Evolutionary conservation across 306 rosid genomes (phyloP).

Genomic region (Trifolium fragiferum): DNA sequence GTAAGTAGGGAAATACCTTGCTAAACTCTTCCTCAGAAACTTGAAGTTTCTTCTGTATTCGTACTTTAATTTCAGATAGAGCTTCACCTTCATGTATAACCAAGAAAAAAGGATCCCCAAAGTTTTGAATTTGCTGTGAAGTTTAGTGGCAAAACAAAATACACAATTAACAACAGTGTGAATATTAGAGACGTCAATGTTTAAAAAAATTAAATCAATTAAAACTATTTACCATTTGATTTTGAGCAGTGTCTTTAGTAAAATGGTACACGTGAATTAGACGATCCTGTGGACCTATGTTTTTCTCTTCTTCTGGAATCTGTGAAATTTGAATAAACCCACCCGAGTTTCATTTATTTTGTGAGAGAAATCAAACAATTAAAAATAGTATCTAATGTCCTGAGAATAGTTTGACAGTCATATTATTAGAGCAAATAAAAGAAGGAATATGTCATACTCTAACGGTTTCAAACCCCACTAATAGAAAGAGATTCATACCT

Average conservation of each 20-base stretch:
- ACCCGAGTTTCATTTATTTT: slow-evolving; percentile 5
- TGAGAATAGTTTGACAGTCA: not conserved
- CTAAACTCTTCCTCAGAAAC: slow-evolving; percentile 82
- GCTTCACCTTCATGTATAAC: slow-evolving; percentile 86
- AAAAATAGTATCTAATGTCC: not conserved
- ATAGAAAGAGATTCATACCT: slow-evolving; percentile 54
- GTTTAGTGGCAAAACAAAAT: slow-evolving; percentile 28
- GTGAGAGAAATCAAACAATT: not conserved
- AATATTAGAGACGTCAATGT: slow-evolving; percentile 1
- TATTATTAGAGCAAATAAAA: slow-evolving; percentile 25
- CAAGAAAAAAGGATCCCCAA: slow-evolving; percentile 88
- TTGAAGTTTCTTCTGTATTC: slow-evolving; percentile 77
- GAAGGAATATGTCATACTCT: slow-evolving; percentile 18
- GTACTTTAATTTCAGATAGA: slow-evolving; percentile 68
- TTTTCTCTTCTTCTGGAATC: slow-evolving; percentile 88
- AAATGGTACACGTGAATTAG: slow-evolving; percentile 84
- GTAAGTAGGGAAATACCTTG: slow-evolving; percentile 55
- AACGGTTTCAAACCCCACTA: slow-evolving; percentile 18
- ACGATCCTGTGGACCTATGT: slow-evolving; percentile 72
- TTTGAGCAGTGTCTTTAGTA: slow-evolving; percentile 78
- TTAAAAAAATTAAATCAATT: slow-evolving; percentile 16
- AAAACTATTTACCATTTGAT: slow-evolving; percentile 64
- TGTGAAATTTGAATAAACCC: slow-evolving; percentile 35
- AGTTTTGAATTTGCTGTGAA: slow-evolving; percentile 82
- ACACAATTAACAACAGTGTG: not conserved